Percentiles rank a stretch among this genome's conserved stretches.
Conservation (phyloP, 139 green algal genomes). For the Picochlorum sp. region DNA sequence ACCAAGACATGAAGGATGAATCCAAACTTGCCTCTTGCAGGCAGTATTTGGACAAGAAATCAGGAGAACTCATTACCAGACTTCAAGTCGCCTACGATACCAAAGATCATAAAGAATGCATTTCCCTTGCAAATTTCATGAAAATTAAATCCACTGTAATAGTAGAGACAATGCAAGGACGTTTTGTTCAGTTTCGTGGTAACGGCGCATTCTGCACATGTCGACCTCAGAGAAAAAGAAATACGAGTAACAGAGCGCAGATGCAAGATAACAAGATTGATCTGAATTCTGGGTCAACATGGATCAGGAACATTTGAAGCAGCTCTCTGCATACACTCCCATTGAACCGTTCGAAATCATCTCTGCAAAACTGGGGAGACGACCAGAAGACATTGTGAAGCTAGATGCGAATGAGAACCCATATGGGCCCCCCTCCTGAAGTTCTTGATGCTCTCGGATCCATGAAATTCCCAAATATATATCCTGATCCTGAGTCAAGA, state of each 20-base stretch:
- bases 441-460: conserved; percentile 77
- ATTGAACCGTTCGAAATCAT: conserved; percentile 97
- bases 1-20: conserved; percentile 3
- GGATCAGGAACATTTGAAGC: conserved; percentile 84
- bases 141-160: not conserved
- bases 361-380: conserved; percentile 61
- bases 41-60: conserved; percentile 17
- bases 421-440: conserved; percentile 93
- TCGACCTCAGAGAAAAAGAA: too few relatives aligned
- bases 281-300: conserved; percentile 22
- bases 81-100: not conserved
- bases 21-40: not conserved
- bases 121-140: conserved; percentile 7
- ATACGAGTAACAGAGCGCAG: not conserved
- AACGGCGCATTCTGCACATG: too few relatives aligned
- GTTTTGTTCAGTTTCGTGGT: not conserved
- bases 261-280: not conserved
- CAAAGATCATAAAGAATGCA: not conserved
- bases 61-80: conserved; percentile 3
- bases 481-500: conserved; percentile 92
- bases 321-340: conserved; percentile 90
- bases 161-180: conserved; percentile 4
- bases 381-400: conserved; percentile 92
- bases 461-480: conserved; percentile 93
- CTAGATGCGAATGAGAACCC: conserved; percentile 99